These are phyloP conservation scores for Starmerella apicola DNA, from an alignment of 805 yeast species.

Conservation along the genomic window DNA sequence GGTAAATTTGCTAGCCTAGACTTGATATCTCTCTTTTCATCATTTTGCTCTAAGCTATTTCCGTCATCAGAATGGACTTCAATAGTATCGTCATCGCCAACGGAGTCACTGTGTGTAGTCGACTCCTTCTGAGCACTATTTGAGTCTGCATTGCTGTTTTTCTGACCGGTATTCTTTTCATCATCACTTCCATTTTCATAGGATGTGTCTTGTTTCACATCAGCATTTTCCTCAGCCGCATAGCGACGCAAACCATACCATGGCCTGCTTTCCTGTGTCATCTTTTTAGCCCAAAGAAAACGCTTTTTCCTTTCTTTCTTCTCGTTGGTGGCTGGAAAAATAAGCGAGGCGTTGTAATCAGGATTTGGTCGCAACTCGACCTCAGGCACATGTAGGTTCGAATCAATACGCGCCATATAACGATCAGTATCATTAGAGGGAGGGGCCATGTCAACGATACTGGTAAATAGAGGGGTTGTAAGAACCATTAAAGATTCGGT, in stretches of 20 bases:
- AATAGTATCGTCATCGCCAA: no score
- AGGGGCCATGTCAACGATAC: slow-evolving; percentile 43
- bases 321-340: slow-evolving; percentile 2
- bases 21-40: no score
- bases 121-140: background rate
- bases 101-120: background rate
- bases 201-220: no score
- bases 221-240: slow-evolving; percentile 31
- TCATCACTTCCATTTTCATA: background rate
- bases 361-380: slow-evolving; percentile 59
- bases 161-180: background rate
- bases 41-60: slow-evolving; percentile 22
- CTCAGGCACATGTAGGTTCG: slow-evolving; percentile 41
- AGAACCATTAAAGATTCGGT: slow-evolving; percentile 62
- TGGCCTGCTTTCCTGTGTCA: slow-evolving; percentile 14
- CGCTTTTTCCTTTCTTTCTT: background rate
- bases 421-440: slow-evolving; percentile 44
- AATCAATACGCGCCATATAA: slow-evolving; percentile 37
- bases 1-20: slow-evolving; percentile 18
- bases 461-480: slow-evolving; percentile 44
- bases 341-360: slow-evolving; percentile 30
- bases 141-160: background rate
- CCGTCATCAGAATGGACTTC: background rate
- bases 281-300: slow-evolving; percentile 2
- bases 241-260: slow-evolving; percentile 80